Conservation (phyloP, 2,329 filamentous ascomycete genomes). For the Colletotrichum sp. region DNA sequence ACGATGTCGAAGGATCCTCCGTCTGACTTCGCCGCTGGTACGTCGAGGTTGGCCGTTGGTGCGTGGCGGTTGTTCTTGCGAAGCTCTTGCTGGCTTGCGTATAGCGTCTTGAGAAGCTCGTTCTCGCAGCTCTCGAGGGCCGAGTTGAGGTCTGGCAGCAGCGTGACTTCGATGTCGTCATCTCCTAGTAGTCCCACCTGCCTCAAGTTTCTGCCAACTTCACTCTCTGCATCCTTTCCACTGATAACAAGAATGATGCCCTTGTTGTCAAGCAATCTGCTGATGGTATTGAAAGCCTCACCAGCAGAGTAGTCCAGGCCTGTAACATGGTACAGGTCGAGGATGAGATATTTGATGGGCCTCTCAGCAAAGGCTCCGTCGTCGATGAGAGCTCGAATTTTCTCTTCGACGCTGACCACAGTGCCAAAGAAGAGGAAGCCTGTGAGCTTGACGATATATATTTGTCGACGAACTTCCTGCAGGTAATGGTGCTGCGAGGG, state of each 20-base stretch:
- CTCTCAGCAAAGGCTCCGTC: constrained; percentile 78
- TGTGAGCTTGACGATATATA: constrained; percentile 87
- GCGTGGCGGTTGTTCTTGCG: constrained; percentile 46
- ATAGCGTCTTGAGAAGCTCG: constrained; percentile 83
- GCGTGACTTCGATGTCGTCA: constrained; percentile 74
- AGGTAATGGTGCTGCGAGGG: constrained; percentile 88
- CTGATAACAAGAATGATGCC: constrained; percentile 83
- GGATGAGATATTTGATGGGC: constrained; percentile 86
- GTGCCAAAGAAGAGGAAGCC: constrained; percentile 99
- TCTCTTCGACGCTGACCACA: constrained; percentile 92
- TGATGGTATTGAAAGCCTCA: constrained; percentile 93
- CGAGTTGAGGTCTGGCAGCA: constrained; percentile 90
- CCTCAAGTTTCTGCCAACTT: constrained; percentile 78
- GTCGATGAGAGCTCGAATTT: constrained; percentile 81
- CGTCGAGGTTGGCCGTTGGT: constrained; percentile 50
- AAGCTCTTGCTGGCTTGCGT: constrained; percentile 70
- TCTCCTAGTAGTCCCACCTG: constrained; percentile 81
- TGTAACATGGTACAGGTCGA: constrained; percentile 88
- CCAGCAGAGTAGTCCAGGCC: constrained; percentile 96
- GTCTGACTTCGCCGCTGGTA: constrained; percentile 43
- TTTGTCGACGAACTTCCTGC: constrained; percentile 83
- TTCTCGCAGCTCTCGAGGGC: constrained; percentile 96
- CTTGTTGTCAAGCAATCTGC: constrained; percentile 78
- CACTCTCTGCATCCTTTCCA: constrained; percentile 76
- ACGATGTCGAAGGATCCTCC: constrained; percentile 43